A percentile compares a stretch with the other conserved stretches of the same genome.
Conservation (phyloP, 768 basidiomycete genomes). For the Suillus subluteus region DNA sequence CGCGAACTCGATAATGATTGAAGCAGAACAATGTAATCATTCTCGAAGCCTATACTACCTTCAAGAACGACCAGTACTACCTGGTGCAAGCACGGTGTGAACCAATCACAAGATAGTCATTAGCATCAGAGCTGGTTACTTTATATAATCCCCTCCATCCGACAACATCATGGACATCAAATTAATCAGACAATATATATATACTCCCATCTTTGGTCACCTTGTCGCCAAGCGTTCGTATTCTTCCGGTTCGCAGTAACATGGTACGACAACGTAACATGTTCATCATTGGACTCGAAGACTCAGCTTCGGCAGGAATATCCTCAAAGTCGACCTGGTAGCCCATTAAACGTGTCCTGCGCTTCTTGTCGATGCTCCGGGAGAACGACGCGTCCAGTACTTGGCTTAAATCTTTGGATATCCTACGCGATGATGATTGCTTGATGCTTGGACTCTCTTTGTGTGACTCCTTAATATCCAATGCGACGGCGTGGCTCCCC, state of each 20-base stretch:
- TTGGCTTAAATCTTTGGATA: not conserved
- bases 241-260: conserved; percentile 32
- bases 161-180: not conserved
- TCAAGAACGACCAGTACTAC: not conserved
- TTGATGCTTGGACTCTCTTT: not conserved
- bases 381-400: not conserved
- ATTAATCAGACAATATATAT: conserved; percentile 21
- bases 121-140: not conserved
- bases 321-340: conserved; percentile 21
- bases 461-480: not conserved
- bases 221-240: conserved; percentile 23
- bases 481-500: too few relatives aligned
- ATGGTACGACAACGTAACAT: conserved; percentile 13
- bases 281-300: conserved; percentile 17
- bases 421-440: not conserved
- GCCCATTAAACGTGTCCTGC: conserved; percentile 24
- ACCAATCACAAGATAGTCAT: not conserved
- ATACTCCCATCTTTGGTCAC: conserved; percentile 26
- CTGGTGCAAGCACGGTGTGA: not conserved
- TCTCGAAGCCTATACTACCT: not conserved
- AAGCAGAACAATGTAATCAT: not conserved
- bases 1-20: not conserved
- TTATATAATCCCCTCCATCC: not conserved
- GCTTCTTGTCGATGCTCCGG: not conserved
- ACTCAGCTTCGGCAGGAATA: conserved; percentile 13